Conservation (phyloP, 179 eudicot species). For the Actinidia arguta region DNA sequence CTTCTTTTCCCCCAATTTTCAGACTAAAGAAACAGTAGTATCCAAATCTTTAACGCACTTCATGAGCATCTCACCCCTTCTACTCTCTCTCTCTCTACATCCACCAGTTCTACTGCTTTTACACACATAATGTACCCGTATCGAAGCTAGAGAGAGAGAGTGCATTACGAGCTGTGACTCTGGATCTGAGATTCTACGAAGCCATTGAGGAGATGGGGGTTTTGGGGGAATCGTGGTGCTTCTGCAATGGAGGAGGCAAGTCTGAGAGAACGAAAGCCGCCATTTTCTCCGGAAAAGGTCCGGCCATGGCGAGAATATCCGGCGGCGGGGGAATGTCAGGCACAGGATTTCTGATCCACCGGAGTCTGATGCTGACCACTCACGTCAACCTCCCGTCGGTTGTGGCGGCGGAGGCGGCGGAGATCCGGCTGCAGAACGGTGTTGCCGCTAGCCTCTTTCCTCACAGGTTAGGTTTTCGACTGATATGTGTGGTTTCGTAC, state of each 20-base stretch:
- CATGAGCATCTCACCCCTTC: neutral
- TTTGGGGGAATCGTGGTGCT: conserved; percentile 86
- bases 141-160: neutral
- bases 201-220: conserved; percentile 54
- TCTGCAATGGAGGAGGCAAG: conserved; percentile 91
- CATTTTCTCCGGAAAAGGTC: conserved; percentile 64
- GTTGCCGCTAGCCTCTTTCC: conserved; percentile 80
- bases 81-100: neutral
- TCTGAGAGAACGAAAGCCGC: conserved; percentile 78
- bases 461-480: conserved; percentile 59
- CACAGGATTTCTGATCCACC: conserved; percentile 84
- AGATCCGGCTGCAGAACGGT: conserved; percentile 81
- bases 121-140: neutral
- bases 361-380: conserved; percentile 78
- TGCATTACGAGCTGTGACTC: conserved; percentile 14
- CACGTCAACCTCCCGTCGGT: conserved; percentile 87
- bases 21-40: neutral
- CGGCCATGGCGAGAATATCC: conserved; percentile 68
- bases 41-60: conserved; percentile 9
- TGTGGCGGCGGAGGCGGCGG: conserved; percentile 73
- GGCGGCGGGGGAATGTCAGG: conserved; percentile 44
- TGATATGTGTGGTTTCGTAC: neutral
- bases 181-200: conserved; percentile 28
- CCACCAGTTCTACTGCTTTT: neutral
- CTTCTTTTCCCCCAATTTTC: neutral